phyloP scores from a whole-genome alignment of 768 basidiomycete genomes.

The Tulasnella sp. region DNA sequence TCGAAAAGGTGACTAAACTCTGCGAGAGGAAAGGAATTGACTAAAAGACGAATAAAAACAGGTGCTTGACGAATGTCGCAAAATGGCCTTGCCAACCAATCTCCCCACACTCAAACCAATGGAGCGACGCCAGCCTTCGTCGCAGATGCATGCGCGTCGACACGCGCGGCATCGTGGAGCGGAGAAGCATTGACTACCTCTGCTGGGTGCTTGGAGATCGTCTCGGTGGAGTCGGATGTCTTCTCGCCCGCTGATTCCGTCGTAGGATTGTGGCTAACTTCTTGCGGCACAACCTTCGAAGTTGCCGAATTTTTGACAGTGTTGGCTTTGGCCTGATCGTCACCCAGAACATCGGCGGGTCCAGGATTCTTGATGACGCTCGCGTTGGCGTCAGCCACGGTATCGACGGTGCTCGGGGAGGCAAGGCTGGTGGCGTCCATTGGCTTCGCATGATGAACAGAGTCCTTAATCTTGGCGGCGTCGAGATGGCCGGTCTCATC shows the following conservation, averaged over 20 bases:
- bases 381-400: not conserved
- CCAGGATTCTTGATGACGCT: conserved; percentile 10
- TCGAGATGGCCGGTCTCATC: not conserved
- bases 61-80: not conserved
- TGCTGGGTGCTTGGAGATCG: not conserved
- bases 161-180: not conserved
- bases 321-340: not conserved
- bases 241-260: not conserved
- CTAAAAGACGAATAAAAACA: not conserved
- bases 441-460: not conserved
- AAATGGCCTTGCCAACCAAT: not conserved
- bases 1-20: not conserved
- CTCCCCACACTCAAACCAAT: not conserved
- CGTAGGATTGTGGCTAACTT: not conserved
- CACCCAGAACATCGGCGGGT: not conserved
- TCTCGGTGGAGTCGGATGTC: not conserved
- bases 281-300: not conserved
- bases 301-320: not conserved
- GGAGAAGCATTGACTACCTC: not conserved
- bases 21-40: not conserved
- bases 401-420: not conserved
- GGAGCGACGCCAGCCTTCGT: not conserved
- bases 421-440: not conserved
- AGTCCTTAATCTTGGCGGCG: not conserved
- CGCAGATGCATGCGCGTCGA: not conserved